Evolutionary conservation across 2,329 filamentous ascomycete species (phyloP).

Genomic region (Penicillium sp.): DNA sequence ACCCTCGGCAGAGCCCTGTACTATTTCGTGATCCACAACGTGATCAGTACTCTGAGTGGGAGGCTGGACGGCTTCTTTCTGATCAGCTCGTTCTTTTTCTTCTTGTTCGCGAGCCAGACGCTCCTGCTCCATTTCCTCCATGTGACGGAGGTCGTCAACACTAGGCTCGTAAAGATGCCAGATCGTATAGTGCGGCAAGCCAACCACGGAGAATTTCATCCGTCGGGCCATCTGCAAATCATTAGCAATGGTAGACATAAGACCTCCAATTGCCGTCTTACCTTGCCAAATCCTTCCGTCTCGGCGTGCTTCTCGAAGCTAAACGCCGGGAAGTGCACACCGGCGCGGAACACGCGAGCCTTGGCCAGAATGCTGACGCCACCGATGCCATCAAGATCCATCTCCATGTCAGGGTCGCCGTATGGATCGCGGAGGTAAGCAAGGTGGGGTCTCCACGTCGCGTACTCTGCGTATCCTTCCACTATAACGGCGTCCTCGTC

Average conservation of each 20-base stretch:
- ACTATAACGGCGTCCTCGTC: constrained; percentile 99
- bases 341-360: constrained; percentile 89
- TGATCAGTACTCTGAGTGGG: constrained; percentile 31
- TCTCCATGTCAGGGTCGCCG: constrained; percentile 97
- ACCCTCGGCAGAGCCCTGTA: constrained; percentile 25
- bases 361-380: constrained; percentile 97
- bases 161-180: constrained; percentile 99
- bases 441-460: constrained; percentile 95
- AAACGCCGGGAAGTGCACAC: constrained; percentile 96
- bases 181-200: constrained; percentile 95
- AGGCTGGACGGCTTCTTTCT: constrained; percentile 75
- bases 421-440: constrained; percentile 96
- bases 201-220: constrained; percentile 94
- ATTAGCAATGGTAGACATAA: constrained; percentile 16
- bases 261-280: constrained; percentile 43
- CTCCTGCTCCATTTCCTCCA: constrained; percentile 98
- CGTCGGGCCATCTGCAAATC: constrained; percentile 82
- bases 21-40: constrained; percentile 8
- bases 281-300: constrained; percentile 98
- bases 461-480: constrained; percentile 97
- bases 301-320: constrained; percentile 99
- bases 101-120: constrained; percentile 77
- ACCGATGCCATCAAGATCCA: constrained; percentile 98
- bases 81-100: constrained; percentile 72
- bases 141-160: constrained; percentile 93